Conservation (phyloP, 2,329 filamentous ascomycete genomes). For the Fusarium lateritium region DNA sequence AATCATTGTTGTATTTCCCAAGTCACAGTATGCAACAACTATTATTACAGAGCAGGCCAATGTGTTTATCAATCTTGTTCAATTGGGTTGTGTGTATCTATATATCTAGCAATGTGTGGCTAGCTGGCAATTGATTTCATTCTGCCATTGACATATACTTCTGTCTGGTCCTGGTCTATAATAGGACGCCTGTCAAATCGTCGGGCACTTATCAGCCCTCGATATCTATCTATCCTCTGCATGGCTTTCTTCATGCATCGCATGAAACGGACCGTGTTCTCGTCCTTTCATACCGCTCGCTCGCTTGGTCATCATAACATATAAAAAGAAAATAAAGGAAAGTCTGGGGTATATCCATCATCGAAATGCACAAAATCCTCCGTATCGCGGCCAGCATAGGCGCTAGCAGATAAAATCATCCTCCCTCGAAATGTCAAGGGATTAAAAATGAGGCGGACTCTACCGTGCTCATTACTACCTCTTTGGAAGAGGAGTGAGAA, state of each 20-base stretch:
- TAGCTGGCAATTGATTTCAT: conserved; percentile 3
- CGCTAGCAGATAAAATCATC: conserved; percentile 28
- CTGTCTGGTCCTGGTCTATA: conserved; percentile 23
- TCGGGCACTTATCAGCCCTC: conserved; percentile 19
- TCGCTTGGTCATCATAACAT: conserved; percentile 37
- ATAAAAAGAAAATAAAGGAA: conserved; percentile 38
- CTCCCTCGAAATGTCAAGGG: conserved; percentile 17
- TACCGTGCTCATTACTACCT: conserved; percentile 30
- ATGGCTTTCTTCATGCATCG: conserved; percentile 16
- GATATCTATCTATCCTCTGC: conserved; percentile 5
- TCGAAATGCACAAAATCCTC: conserved; percentile 45
- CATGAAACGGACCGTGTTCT: conserved; percentile 22
- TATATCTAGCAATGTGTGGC: conserved; percentile 14
- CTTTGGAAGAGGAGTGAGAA: conserved; percentile 40
- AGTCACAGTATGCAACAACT: too few species aligned
- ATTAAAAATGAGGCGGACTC: conserved; percentile 32
- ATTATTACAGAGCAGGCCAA: too few species aligned
- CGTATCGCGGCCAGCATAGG: conserved; percentile 29
- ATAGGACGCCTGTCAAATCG: conserved; percentile 16
- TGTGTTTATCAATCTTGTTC: conserved; percentile 29
- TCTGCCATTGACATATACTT: conserved; percentile 13
- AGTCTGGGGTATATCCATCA: conserved; percentile 54
- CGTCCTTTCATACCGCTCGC: conserved; percentile 34
- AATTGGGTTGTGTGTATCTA: conserved; percentile 27
- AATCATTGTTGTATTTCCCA: too few species aligned